phyloP scores from a whole-genome alignment of 2,329 filamentous ascomycete genomes.

The Coleophoma crateriformis region DNA sequence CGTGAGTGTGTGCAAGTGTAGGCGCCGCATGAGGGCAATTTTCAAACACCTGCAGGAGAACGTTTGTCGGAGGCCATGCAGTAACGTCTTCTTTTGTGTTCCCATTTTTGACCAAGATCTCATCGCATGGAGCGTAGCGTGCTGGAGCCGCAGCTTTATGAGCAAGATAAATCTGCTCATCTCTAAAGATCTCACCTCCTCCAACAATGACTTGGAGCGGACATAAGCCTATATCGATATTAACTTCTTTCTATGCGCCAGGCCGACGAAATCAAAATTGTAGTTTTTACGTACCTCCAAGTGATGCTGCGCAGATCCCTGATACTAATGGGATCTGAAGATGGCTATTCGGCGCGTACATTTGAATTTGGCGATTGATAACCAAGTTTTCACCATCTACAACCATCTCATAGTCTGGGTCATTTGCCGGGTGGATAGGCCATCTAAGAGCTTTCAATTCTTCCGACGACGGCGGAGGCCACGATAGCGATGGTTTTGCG shows the following conservation, averaged over 20 bases:
- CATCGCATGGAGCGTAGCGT: slow-evolving; percentile 62
- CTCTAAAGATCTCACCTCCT: slow-evolving; percentile 80
- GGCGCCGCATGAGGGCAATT: slow-evolving; percentile 85
- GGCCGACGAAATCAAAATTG: no score
- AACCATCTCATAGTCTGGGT: slow-evolving; percentile 51
- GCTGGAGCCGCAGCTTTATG: slow-evolving; percentile 84
- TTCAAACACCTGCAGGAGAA: slow-evolving; percentile 91
- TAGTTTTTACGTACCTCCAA: slow-evolving; percentile 42
- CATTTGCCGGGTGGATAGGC: slow-evolving; percentile 28
- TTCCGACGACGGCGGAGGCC: slow-evolving; percentile 81
- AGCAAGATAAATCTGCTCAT: slow-evolving; percentile 88
- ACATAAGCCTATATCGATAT: slow-evolving; percentile 53
- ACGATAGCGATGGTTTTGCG: slow-evolving; percentile 77
- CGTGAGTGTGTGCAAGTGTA: slow-evolving; percentile 82
- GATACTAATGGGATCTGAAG: slow-evolving; percentile 83
- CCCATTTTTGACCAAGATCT: slow-evolving; percentile 53
- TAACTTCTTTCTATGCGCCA: no score
- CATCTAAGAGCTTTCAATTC: slow-evolving; percentile 47
- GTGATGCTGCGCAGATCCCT: slow-evolving; percentile 74
- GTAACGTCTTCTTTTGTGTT: slow-evolving; percentile 39
- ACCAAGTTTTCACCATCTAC: slow-evolving; percentile 64
- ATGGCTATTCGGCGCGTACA: slow-evolving; percentile 75
- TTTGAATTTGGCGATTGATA: slow-evolving; percentile 85
- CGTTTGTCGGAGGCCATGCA: slow-evolving; percentile 74
- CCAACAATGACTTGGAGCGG: slow-evolving; percentile 80